phyloP scores from a whole-genome alignment of 148 eudicot species.

The Spergularia marina region DNA sequence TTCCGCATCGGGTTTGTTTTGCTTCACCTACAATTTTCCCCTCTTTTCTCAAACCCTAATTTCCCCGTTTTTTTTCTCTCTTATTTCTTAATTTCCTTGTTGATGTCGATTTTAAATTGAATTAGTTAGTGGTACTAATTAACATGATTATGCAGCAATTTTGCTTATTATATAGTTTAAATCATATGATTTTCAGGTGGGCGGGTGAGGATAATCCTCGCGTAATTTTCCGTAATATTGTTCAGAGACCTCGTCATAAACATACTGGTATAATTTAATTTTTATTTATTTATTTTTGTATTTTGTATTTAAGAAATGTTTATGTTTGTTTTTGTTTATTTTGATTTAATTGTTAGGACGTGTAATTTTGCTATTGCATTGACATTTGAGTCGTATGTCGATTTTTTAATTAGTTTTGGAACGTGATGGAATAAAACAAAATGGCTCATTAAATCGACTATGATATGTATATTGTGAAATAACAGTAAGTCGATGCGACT shows the following conservation, averaged over 20 bases:
- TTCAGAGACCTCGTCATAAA: slow-evolving; percentile 96
- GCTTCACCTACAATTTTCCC: background rate
- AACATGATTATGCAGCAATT: background rate
- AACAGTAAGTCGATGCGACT: too few species aligned
- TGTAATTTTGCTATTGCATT: background rate
- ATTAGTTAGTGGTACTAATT: background rate
- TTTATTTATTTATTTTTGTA: background rate
- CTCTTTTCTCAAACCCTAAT: slow-evolving; percentile 28
- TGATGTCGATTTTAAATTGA: background rate
- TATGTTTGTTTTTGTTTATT: background rate
- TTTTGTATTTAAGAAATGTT: background rate
- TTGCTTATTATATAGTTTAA: background rate
- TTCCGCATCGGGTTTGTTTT: slow-evolving; percentile 75
- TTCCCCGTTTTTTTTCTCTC: background rate
- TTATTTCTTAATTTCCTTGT: background rate
- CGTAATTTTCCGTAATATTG: slow-evolving; percentile 85
- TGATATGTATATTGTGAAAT: too few species aligned
- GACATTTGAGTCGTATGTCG: background rate
- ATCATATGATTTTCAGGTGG: slow-evolving; percentile 53
- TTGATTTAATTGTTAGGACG: background rate
- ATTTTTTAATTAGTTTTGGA: too few species aligned
- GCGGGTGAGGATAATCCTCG: slow-evolving; percentile 94
- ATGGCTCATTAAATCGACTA: too few species aligned
- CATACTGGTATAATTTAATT: slow-evolving; percentile 52
- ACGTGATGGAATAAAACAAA: too few species aligned